Conservation (phyloP, 164 flowering plant species). For the Kalanchoe fedtschenkoi region DNA sequence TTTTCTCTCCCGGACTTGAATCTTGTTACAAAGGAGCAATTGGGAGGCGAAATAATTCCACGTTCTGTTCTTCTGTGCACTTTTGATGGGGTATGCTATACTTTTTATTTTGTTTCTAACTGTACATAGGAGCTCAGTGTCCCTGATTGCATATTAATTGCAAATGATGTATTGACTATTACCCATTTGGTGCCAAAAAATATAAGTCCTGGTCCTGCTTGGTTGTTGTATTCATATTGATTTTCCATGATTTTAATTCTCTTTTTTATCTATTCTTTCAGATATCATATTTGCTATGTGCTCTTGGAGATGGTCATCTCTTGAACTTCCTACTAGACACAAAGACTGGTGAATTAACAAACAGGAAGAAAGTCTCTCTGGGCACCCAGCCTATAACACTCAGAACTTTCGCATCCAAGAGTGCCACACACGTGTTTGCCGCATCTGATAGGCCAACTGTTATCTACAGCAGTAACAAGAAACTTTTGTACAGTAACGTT, state of each 20-base stretch:
- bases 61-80: constrained; percentile 95
- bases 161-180: no score
- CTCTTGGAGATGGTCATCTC: constrained; percentile 96
- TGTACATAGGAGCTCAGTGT: not conserved
- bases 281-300: constrained; percentile 91
- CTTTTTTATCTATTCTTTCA: constrained; percentile 20
- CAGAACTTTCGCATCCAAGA: constrained; percentile 91
- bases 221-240: not conserved
- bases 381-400: constrained; percentile 96
- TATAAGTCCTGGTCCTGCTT: not conserved
- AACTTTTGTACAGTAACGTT: constrained; percentile 90
- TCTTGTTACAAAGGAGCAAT: constrained; percentile 65
- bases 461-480: constrained; percentile 93
- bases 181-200: no score
- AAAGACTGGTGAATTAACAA: constrained; percentile 62
- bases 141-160: no score
- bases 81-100: constrained; percentile 95
- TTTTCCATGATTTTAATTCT: not conserved
- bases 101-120: not conserved
- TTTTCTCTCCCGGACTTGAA: constrained; percentile 80
- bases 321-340: constrained; percentile 66
- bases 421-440: constrained; percentile 87
- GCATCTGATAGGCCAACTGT: constrained; percentile 98
- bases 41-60: constrained; percentile 97
- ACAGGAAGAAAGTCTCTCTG: constrained; percentile 87